These are phyloP conservation scores for Stromatinia cepivora DNA, from an alignment of 2,329 filamentous ascomycete species.

Conservation along the genomic window DNA sequence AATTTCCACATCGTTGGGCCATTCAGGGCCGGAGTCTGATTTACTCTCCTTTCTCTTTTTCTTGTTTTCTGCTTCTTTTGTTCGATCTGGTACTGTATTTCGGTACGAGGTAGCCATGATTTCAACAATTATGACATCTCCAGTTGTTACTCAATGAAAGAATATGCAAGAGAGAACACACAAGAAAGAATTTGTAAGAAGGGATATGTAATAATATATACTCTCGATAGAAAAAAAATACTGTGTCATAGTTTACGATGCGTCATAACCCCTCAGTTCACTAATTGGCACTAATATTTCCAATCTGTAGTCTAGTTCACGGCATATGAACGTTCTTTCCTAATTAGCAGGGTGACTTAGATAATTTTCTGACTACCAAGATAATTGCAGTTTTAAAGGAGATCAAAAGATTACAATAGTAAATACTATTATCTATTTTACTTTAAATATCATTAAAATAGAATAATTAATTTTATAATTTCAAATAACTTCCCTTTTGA, in stretches of 20 bases:
- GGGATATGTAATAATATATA: no score
- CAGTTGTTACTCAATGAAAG: background rate
- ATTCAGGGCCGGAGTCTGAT: background rate
- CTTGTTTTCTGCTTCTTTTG: background rate
- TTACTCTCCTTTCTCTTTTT: background rate
- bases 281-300: background rate
- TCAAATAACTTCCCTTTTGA: no score
- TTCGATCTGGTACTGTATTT: background rate
- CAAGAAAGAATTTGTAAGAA: background rate
- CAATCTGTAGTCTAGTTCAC: background rate
- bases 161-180: background rate
- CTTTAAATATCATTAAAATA: no score
- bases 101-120: background rate
- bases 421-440: no score
- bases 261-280: background rate
- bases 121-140: background rate
- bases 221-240: no score
- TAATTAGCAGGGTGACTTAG: no score
- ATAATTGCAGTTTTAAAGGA: no score
- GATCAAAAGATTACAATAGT: no score
- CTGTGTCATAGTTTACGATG: no score
- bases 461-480: no score
- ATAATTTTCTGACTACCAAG: no score
- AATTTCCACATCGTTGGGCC: background rate
- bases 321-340: no score